Conservation (phyloP, 2,329 filamentous ascomycete genomes). For the Ophiostoma tasmaniense region DNA sequence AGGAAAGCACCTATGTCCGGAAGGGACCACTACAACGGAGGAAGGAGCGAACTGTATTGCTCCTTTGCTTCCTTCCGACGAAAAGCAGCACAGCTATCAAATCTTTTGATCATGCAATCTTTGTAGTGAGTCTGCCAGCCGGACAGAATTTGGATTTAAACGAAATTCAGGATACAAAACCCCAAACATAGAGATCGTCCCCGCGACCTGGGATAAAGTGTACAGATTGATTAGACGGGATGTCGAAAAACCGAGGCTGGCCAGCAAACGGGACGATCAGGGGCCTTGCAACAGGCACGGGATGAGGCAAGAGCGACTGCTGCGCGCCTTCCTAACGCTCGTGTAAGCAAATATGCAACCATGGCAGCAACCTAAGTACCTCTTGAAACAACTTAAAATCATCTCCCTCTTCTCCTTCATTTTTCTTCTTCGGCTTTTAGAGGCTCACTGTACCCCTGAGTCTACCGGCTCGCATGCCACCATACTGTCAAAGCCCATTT, state of each 20-base stretch:
- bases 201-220: slow-evolving; percentile 14
- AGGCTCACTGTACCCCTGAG: neutral
- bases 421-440: neutral
- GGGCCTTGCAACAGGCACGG: slow-evolving; percentile 2
- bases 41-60: neutral
- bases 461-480: neutral
- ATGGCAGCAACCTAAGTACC: neutral
- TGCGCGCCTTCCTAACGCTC: neutral
- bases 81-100: neutral
- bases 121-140: no score
- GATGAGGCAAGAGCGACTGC: neutral
- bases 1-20: neutral
- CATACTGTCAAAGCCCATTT: neutral
- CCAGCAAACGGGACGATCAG: slow-evolving; percentile 18
- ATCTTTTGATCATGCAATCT: no score
- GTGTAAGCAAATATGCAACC: neutral
- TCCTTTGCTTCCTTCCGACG: neutral
- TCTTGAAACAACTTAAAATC: neutral
- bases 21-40: slow-evolving; percentile 4
- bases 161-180: neutral
- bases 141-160: neutral
- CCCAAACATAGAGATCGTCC: neutral
- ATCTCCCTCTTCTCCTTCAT: neutral
- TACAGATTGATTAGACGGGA: slow-evolving; percentile 13
- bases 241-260: slow-evolving; percentile 17